Conservation (phyloP, 2,329 filamentous ascomycete genomes). For the Trichoderma asperellum region DNA sequence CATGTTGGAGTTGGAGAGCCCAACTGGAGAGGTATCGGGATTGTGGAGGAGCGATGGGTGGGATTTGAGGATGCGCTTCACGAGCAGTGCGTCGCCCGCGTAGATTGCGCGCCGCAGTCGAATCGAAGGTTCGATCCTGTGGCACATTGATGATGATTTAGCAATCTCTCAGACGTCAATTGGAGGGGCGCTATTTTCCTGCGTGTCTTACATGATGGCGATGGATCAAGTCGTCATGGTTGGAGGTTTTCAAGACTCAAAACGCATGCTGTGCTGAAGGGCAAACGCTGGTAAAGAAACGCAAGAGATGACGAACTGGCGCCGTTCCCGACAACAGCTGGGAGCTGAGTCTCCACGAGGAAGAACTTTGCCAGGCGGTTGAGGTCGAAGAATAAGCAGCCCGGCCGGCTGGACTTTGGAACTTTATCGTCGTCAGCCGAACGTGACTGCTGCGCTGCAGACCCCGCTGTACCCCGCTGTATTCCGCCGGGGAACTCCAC, state of each 20-base stretch:
- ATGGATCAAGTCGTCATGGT: constrained; percentile 31
- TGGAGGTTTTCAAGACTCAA: background rate
- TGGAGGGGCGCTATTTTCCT: background rate
- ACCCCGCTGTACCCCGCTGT: constrained; percentile 21
- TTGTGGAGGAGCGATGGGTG: constrained; percentile 76
- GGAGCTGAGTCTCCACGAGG: background rate
- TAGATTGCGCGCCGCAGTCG: constrained; percentile 82
- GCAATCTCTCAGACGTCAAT: background rate
- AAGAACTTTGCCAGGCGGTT: constrained; percentile 18
- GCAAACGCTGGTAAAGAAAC: background rate
- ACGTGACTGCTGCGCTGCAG: background rate
- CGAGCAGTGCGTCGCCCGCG: constrained; percentile 71
- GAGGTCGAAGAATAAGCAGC: background rate
- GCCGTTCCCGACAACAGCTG: constrained; percentile 19
- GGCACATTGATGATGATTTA: background rate
- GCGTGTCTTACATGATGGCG: constrained; percentile 31
- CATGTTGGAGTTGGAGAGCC: constrained; percentile 79
- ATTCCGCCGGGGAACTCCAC: background rate
- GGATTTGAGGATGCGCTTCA: constrained; percentile 74
- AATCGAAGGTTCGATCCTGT: constrained; percentile 75
- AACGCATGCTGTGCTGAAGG: constrained; percentile 1
- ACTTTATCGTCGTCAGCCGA: background rate
- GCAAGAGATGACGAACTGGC: background rate
- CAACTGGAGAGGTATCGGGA: constrained; percentile 69
- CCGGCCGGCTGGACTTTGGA: background rate